Evolutionary conservation across 176 grass and related monocot genomes (phyloP).

Genomic region (Oropetium thomaeum): DNA sequence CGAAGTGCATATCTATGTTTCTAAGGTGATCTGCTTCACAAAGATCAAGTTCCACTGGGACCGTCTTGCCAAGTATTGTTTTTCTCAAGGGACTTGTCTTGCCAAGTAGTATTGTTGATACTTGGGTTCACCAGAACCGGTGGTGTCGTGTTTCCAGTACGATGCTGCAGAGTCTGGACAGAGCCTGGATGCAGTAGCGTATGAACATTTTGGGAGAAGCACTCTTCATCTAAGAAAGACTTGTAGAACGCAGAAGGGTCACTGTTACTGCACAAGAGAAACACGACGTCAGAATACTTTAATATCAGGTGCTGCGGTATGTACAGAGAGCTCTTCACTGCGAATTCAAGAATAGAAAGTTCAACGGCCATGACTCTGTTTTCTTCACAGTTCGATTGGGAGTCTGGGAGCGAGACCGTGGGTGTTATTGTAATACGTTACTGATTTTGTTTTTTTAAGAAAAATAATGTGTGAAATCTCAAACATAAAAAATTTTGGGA

Average conservation of each 20-base stretch:
- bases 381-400: neutral
- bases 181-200: neutral
- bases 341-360: no score
- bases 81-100: no score
- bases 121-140: neutral
- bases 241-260: neutral
- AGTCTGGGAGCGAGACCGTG: neutral
- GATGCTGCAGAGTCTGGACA: neutral
- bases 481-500: neutral
- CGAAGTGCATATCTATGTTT: neutral
- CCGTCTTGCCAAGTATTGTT: neutral
- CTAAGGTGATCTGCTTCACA: neutral
- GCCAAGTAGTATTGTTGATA: neutral
- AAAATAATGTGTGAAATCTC: neutral
- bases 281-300: neutral
- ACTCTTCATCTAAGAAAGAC: neutral
- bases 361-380: neutral
- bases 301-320: neutral
- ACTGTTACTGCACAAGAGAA: slow-evolving; percentile 4
- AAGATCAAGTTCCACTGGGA: neutral
- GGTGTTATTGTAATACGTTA: neutral
- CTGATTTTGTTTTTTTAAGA: neutral
- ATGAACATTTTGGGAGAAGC: neutral
- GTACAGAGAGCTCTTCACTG: no score
- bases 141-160: neutral